Base-by-base conservation (phyloP, 106 monocot species). In the Agapanthus africanus region DNA sequence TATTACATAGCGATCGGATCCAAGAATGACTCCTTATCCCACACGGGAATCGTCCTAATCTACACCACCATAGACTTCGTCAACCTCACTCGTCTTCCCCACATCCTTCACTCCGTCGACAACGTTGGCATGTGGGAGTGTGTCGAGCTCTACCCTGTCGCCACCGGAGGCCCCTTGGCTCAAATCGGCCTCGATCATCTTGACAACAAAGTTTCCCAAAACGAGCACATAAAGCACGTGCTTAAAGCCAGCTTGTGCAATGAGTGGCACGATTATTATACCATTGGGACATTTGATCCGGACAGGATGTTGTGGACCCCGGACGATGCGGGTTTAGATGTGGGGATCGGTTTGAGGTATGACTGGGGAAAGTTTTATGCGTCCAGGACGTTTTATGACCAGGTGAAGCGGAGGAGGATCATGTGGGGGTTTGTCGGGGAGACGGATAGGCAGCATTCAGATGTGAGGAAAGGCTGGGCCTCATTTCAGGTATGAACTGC, bases 91-190 rank as follows among this genome's bases (percentile, higher is more conserved):
- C 78, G 77, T 27, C 67, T 85, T 22, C 75, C 76, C 4, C 71
- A 70, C 0, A 23, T 77, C 42, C 73, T 95, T 31, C 94, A 91
- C 69, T 59, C 64, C 6, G 94, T 95, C 27, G 40, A 64, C 0
- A 70, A 73, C 23, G 91, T 85, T 3, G 94, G 95, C 34, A 91
- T 91, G 95, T 91, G 91, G 95, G 90, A 95, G 73, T 95, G 95
- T 77, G 71, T 95, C 7, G 90, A 95, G 72, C 85, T 95, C 68
- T 95, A 78, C 47, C 90, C 95, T 10, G 91, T 95, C 19, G 54
- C 83, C 11, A 74, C 50, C 9, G 1, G 26, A 0, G 67, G 46
- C 46, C 67, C 67, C 54, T 54, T 16, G 7, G 6, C 33, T 11
- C 0, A 15, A 1, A 31, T 27, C 13, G 84, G 71, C 34, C 46